phyloP scores from a whole-genome alignment of 2,329 filamentous ascomycete species.

The Madurella mycetomatis region DNA sequence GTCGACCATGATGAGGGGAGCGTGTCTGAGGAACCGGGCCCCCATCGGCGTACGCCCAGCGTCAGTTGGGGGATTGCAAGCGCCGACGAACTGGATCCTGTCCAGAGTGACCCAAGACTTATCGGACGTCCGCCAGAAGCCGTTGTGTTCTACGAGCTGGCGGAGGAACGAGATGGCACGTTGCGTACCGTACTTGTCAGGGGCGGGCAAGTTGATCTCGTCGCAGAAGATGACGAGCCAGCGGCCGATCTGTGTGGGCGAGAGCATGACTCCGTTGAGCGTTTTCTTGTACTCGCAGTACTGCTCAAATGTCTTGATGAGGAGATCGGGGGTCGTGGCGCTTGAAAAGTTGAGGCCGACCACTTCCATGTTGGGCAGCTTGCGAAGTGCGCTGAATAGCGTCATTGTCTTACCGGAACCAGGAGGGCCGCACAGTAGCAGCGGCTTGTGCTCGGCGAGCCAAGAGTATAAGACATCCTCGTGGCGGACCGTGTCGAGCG shows the following conservation, averaged over 20 bases:
- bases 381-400: constrained; percentile 92
- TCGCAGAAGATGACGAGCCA: constrained; percentile 99
- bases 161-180: constrained; percentile 95
- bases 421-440: constrained; percentile 92
- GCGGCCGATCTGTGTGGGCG: constrained; percentile 90
- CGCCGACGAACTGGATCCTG: constrained; percentile 97
- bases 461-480: constrained; percentile 99
- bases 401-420: constrained; percentile 99
- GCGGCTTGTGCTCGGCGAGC: constrained; percentile 96
- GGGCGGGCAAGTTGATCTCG: constrained; percentile 97
- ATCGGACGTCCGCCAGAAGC: constrained; percentile 97
- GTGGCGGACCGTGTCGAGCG: constrained; percentile 92
- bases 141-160: constrained; percentile 96
- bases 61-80: constrained; percentile 97
- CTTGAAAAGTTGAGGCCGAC: constrained; percentile 99
- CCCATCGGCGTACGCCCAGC: constrained; percentile 93
- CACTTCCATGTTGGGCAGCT: constrained; percentile 97
- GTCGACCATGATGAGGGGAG: constrained; percentile 99
- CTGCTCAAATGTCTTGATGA: constrained; percentile 99
- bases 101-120: constrained; percentile 98
- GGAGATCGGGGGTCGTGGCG: constrained; percentile 91
- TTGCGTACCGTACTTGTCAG: constrained; percentile 96
- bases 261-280: constrained; percentile 89
- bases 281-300: constrained; percentile 99
- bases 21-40: constrained; percentile 88